These are phyloP conservation scores for Fallopia convolvulus DNA, from an alignment of 148 eudicot species.

Conservation along the genomic window DNA sequence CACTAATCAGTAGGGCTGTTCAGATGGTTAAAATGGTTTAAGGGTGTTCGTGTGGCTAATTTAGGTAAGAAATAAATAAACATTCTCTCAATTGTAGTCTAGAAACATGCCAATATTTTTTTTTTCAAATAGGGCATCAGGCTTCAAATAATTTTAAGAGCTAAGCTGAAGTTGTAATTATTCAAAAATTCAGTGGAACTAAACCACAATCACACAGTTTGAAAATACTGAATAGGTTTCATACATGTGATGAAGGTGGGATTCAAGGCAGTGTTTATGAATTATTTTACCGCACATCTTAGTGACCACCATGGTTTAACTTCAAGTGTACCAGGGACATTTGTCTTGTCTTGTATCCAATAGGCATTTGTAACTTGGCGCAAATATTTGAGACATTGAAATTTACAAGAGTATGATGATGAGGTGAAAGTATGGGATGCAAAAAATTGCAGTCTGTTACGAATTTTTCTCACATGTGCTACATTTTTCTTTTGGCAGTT, in stretches of 20 bases:
- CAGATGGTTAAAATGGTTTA: background rate
- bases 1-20: background rate
- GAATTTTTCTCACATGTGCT: background rate
- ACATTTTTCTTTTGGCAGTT: conserved; percentile 47
- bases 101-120: background rate
- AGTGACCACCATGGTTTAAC: background rate
- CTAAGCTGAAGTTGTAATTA: background rate
- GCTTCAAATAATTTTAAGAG: background rate
- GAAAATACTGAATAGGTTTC: background rate
- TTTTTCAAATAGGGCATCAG: background rate
- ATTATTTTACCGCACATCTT: background rate
- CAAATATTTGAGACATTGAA: background rate
- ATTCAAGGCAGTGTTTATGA: background rate
- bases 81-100: background rate
- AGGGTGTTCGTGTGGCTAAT: background rate
- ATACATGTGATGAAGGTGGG: background rate
- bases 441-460: background rate
- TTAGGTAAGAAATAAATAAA: background rate
- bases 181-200: background rate
- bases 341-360: background rate
- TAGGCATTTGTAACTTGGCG: background rate
- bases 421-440: conserved; percentile 1
- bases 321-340: background rate
- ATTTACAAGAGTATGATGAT: background rate
- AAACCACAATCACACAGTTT: background rate